phyloP scores from a whole-genome alignment of 257 asterid species.

The Paraleonurus japonicus region DNA sequence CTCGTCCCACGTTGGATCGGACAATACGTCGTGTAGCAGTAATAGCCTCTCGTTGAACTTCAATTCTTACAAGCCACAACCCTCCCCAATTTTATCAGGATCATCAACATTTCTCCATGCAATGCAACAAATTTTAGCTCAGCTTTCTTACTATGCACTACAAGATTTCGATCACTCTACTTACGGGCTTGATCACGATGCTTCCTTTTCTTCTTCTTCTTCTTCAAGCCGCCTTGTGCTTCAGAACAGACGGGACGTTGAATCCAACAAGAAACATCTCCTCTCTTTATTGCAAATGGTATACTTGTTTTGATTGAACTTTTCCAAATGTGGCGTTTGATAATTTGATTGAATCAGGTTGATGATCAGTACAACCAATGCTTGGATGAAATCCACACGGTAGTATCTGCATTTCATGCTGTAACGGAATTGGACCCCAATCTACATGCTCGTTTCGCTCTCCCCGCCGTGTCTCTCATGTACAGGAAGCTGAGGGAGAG shows the following conservation, averaged over 20 bases:
- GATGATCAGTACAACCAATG: conserved; percentile 80
- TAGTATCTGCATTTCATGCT: conserved; percentile 72
- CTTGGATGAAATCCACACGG: conserved; percentile 79
- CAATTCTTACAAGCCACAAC: conserved; percentile 39
- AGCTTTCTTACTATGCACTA: conserved; percentile 53
- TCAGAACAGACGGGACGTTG: conserved; percentile 36
- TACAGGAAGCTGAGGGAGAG: conserved; percentile 70
- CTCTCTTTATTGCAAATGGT: conserved; percentile 73
- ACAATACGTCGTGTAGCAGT: conserved; percentile 53
- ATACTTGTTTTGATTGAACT: no score
- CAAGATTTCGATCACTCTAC: conserved; percentile 33
- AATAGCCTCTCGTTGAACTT: conserved; percentile 43
- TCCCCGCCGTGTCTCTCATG: conserved; percentile 59
- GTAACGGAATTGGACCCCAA: conserved; percentile 78
- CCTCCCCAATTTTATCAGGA: conserved; percentile 46
- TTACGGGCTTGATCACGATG: conserved; percentile 24
- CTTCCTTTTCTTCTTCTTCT: conserved; percentile 22
- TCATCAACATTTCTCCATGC: conserved; percentile 59
- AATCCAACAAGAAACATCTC: conserved; percentile 60
- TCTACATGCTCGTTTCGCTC: conserved; percentile 76
- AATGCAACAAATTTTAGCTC: conserved; percentile 79
- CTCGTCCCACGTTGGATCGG: conserved; percentile 49
- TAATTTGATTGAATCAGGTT: conserved; percentile 56
- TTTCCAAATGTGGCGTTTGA: no score
- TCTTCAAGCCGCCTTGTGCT: conserved; percentile 18